Evolutionary conservation across 345 rosid genomes (phyloP).

Genomic region (Rhodamnia rubescens): DNA sequence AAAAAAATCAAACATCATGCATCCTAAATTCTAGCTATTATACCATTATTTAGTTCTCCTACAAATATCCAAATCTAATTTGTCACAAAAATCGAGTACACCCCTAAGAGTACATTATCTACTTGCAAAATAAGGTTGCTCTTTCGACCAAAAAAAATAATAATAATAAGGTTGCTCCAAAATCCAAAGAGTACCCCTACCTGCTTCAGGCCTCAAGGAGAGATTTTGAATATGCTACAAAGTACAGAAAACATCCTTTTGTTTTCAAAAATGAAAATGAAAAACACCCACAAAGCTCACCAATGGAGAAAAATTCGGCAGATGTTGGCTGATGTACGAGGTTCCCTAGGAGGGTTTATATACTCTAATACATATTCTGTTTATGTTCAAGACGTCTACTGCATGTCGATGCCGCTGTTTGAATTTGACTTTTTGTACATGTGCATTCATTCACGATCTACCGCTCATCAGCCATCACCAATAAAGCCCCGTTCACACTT

Average conservation of each 20-base stretch:
- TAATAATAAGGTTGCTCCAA: background rate
- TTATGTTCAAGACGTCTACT: background rate
- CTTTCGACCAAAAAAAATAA: too few species aligned
- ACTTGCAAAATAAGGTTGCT: background rate
- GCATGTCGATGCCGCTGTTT: background rate
- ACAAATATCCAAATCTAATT: background rate
- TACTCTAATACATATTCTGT: background rate
- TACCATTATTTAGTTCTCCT: background rate
- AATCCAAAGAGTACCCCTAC: background rate
- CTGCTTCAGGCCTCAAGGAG: background rate
- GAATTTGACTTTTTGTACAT: background rate
- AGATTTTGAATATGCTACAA: background rate
- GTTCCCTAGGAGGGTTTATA: background rate
- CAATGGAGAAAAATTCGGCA: background rate
- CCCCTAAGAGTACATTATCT: background rate
- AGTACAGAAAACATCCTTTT: background rate
- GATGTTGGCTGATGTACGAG: background rate
- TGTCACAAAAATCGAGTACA: background rate
- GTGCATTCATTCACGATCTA: too few species aligned
- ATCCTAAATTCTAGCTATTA: background rate
- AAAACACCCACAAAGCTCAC: background rate
- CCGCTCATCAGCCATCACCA: too few species aligned
- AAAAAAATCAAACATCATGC: background rate
- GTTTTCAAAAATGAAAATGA: background rate
- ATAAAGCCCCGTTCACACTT: background rate